A percentile compares a stretch with the other conserved stretches of the same genome.
These are phyloP conservation scores for Colletotrichum horii DNA, from an alignment of 2,329 filamentous ascomycete species.

Conservation along the genomic window DNA sequence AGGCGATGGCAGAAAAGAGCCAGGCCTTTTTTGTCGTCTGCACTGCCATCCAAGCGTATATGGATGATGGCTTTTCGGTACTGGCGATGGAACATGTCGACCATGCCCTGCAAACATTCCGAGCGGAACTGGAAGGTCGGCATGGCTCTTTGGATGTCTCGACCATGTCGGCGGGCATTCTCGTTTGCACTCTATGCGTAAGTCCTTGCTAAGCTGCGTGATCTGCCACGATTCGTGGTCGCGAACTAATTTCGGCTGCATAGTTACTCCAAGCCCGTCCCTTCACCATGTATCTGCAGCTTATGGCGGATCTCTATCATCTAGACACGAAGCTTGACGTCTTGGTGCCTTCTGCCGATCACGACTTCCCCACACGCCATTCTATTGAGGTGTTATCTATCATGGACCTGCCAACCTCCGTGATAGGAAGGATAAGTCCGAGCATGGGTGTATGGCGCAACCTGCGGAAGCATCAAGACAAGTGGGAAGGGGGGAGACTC, in stretches of 20 bases:
- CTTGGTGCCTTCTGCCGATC: not conserved
- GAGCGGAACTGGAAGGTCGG: constrained; percentile 15
- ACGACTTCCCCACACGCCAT: constrained; percentile 2
- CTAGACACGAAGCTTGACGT: not conserved
- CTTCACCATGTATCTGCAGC: constrained; percentile 18
- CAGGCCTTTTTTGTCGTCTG: constrained; percentile 13
- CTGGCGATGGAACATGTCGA: constrained; percentile 18
- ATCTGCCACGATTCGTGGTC: not conserved
- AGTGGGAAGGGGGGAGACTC: constrained; percentile 2
- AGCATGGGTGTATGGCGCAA: constrained; percentile 20
- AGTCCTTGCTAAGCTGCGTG: not conserved
- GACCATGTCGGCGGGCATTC: constrained; percentile 14
- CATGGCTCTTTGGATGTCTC: constrained; percentile 6
- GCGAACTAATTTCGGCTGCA: not conserved
- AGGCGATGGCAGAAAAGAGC: constrained; percentile 5
- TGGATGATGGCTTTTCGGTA: constrained; percentile 18
- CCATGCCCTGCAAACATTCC: constrained; percentile 18
- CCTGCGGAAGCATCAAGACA: constrained; percentile 12
- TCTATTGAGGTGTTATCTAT: constrained; percentile 20
- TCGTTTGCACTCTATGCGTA: constrained; percentile 18
- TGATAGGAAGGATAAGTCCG: constrained; percentile 11
- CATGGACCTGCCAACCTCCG: constrained; percentile 22
- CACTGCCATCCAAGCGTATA: constrained; percentile 14
- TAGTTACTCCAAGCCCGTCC: constrained; percentile 14
- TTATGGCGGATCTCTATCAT: constrained; percentile 17